Evolutionary conservation across 805 yeast species (phyloP).

Genomic region (Saccharomycopsis amapae): DNA sequence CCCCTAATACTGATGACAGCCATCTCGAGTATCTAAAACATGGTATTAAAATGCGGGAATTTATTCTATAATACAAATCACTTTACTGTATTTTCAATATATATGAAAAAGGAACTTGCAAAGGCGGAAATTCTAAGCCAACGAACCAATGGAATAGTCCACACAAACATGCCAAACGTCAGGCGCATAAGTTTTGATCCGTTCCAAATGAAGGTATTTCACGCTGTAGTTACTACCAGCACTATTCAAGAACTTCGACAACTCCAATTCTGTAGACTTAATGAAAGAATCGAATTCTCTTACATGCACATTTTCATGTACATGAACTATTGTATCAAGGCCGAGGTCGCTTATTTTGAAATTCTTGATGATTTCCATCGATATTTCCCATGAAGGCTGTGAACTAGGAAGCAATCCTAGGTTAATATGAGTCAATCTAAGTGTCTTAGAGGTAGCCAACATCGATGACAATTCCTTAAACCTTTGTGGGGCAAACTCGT

Average conservation of each 20-base stretch:
- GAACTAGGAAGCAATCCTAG: slow-evolving; percentile 76
- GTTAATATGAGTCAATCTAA: slow-evolving; percentile 51
- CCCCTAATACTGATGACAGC: too few relatives aligned
- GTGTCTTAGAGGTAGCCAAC: background rate
- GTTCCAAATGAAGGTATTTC: slow-evolving; percentile 40
- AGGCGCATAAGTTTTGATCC: slow-evolving; percentile 81
- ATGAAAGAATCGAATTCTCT: slow-evolving; percentile 1
- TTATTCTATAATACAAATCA: too few relatives aligned
- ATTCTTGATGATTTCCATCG: slow-evolving; percentile 27
- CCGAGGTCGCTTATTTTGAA: slow-evolving; percentile 3
- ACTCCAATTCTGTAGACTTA: background rate
- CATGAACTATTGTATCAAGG: slow-evolving; percentile 38
- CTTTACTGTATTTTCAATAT: too few relatives aligned
- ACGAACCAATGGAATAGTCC: too few relatives aligned
- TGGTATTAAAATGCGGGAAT: too few relatives aligned
- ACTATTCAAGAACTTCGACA: slow-evolving; percentile 1
- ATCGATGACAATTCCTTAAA: slow-evolving; percentile 25
- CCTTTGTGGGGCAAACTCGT: slow-evolving; percentile 43
- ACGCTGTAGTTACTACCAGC: slow-evolving; percentile 16
- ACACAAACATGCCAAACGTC: slow-evolving; percentile 71
- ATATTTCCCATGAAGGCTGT: slow-evolving; percentile 49
- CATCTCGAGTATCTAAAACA: too few relatives aligned
- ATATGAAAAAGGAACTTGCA: too few relatives aligned
- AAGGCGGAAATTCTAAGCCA: too few relatives aligned
- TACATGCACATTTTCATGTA: slow-evolving; percentile 61